A percentile compares a stretch with the other conserved stretches of the same genome.
phyloP scores from a whole-genome alignment of 2,329 filamentous ascomycete species.

The Cordyceps fumosorosea region DNA sequence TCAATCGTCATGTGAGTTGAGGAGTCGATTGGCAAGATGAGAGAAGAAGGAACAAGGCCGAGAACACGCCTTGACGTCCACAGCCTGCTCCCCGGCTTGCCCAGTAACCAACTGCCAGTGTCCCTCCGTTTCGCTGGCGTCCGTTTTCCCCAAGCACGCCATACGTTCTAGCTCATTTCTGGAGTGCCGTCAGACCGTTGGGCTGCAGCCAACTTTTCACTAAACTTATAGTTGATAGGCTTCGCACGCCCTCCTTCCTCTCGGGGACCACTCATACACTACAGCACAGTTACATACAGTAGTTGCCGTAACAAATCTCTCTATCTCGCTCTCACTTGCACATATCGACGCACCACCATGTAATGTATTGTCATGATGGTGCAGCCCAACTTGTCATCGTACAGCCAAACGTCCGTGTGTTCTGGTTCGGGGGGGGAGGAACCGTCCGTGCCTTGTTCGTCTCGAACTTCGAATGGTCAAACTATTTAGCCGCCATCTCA shows the following conservation, averaged over 20 bases:
- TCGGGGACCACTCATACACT: background rate
- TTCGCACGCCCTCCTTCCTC: too few species aligned
- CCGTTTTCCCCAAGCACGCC: slow-evolving; percentile 7
- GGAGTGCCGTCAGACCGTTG: background rate
- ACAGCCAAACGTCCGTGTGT: background rate
- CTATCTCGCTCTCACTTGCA: too few species aligned
- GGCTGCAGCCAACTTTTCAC: background rate
- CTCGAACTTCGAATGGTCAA: background rate
- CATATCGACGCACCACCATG: too few species aligned
- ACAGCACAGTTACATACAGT: background rate
- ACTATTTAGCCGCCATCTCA: background rate
- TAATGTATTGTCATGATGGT: background rate
- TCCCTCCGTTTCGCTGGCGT: background rate
- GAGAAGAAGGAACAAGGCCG: too few species aligned
- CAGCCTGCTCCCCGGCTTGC: too few species aligned
- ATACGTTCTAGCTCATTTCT: slow-evolving; percentile 5
- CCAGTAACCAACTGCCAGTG: too few species aligned
- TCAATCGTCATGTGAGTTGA: background rate
- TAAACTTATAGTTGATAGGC: too few species aligned
- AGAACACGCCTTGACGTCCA: background rate
- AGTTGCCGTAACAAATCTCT: too few species aligned
- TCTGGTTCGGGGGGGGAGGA: background rate
- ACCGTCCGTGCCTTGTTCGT: background rate
- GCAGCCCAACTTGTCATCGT: background rate
- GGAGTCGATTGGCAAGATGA: too few species aligned